Percentiles rank a stretch among this genome's conserved stretches.
These are phyloP conservation scores for Geranomyces variabilis DNA, from an alignment of 192 early-diverging fungal species.

Conservation along the genomic window DNA sequence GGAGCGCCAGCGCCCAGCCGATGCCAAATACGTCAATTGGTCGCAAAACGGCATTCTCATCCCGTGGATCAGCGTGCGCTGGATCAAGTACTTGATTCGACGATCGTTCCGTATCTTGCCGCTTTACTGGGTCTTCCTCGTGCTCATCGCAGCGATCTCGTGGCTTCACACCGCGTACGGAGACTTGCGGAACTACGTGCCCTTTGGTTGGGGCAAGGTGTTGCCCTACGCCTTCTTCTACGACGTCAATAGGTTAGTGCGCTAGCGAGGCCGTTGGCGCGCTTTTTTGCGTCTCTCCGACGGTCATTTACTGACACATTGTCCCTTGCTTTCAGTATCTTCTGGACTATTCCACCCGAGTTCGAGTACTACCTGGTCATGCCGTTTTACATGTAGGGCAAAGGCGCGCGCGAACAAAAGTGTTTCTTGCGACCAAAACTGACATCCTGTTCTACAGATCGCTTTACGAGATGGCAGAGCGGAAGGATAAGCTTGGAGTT, in stretches of 20 bases:
- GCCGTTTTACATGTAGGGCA: slow-evolving; percentile 31
- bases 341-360: slow-evolving; percentile 46
- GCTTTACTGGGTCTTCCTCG: slow-evolving; percentile 33
- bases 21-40: slow-evolving; percentile 37
- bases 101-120: slow-evolving; percentile 40
- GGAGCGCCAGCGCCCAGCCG: slow-evolving; percentile 32
- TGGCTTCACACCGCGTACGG: slow-evolving; percentile 21
- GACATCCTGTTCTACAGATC: slow-evolving; percentile 4
- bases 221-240: slow-evolving; percentile 30
- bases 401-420: background rate
- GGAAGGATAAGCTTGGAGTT: slow-evolving; percentile 37
- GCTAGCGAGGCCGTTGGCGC: too few relatives aligned
- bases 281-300: too few relatives aligned
- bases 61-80: slow-evolving; percentile 35
- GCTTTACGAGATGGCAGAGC: slow-evolving; percentile 38
- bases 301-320: too few relatives aligned
- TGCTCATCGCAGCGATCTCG: slow-evolving; percentile 30
- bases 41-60: slow-evolving; percentile 35
- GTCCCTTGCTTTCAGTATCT: slow-evolving; percentile 12
- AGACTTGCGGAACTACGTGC: slow-evolving; percentile 23
- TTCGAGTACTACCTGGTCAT: slow-evolving; percentile 43
- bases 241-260: slow-evolving; percentile 33
- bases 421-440: background rate
- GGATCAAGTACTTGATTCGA: slow-evolving; percentile 41
- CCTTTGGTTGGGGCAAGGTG: slow-evolving; percentile 22